These are phyloP conservation scores for Aureococcus anophagefferens DNA, from an alignment of 108 stramenopile genomes.

Conservation along the genomic window DNA sequence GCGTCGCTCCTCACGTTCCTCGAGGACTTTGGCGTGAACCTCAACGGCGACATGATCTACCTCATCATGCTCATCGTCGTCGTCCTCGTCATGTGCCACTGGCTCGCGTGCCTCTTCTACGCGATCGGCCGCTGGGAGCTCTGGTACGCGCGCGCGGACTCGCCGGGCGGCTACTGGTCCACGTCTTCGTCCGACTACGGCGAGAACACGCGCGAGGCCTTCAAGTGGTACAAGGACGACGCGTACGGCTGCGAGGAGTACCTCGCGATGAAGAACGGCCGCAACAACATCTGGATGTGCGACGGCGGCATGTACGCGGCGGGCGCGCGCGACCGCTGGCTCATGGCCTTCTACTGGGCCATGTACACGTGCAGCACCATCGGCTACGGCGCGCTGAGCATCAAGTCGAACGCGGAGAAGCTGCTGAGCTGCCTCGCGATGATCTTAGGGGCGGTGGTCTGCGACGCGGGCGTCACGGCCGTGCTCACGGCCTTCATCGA, in stretches of 20 bases:
- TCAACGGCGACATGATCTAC: slow-evolving; percentile 27
- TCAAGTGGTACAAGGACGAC: background rate
- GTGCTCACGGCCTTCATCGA: slow-evolving; percentile 38
- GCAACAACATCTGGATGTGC: background rate
- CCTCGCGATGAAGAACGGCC: no score
- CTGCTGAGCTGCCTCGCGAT: slow-evolving; percentile 45
- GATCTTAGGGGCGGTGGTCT: slow-evolving; percentile 50
- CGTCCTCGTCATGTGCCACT: slow-evolving; percentile 11
- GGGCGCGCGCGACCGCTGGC: background rate
- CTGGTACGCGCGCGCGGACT: background rate
- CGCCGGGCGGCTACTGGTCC: no score
- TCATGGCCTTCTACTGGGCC: background rate
- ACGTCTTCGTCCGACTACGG: no score
- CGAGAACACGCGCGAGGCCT: no score
- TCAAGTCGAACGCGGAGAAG: slow-evolving; percentile 39
- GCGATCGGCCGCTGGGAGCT: background rate
- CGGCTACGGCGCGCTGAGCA: slow-evolving; percentile 44
- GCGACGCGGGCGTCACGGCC: slow-evolving; percentile 53
- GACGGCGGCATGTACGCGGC: background rate
- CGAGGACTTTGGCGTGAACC: background rate
- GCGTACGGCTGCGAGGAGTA: background rate
- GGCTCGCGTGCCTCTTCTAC: background rate
- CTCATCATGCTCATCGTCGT: slow-evolving; percentile 13
- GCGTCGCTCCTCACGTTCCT: background rate
- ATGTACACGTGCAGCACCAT: slow-evolving; percentile 29